Evolutionary conservation across 352 stramenopile genomes (phyloP), one percentile per base, ranked within the genome.

Genomic region (Pythium apleroticum): DNA sequence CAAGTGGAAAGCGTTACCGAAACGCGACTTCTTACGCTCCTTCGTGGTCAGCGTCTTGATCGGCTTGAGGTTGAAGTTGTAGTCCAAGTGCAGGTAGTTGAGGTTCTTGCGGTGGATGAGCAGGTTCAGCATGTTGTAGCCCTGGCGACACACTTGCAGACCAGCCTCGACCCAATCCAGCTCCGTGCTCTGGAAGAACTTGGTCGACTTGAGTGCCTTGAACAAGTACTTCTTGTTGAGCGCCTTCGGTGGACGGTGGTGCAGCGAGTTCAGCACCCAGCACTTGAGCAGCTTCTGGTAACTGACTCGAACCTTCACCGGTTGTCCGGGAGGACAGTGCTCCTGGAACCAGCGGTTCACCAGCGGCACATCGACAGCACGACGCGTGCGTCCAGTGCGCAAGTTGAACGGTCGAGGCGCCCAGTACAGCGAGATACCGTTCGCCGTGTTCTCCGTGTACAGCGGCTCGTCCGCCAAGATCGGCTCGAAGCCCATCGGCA

Each of bases 41-140:
- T 99, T 99, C 3, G 98, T 99, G 12, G 98, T 99, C 58, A 99
- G 80, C 31, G 98, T 99, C 86, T 99, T 99, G 78, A 98, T 99
- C 5, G 98, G 98, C 78, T 99, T 99, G n/a, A 99, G 75, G 80
- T 99, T 99, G 74, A 99, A 99, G 74, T 99, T 99, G 90, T 99
- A 99, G 76, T 99, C 98, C 66, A 99, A 85, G 80, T 99, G 98
- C 35, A 99, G 79, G 74, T 99, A 99, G 73, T 99, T 99, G 17
- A 99, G 77, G 71, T 99, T 98, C 76, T 99, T 99, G 52, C 98
- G 89, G 70, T 99, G 97, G 68, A 99, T 99, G 27, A 99, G 76
- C 56, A 99, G 74, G 73, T 99, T 99, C 30, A 99, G 85, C 91
- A 99, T 99, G 76, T 99, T 99, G 88, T 99, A 99, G 27, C 98